Conservation (phyloP, 192 early-diverging fungal genomes). For the Coemansia sp. region DNA sequence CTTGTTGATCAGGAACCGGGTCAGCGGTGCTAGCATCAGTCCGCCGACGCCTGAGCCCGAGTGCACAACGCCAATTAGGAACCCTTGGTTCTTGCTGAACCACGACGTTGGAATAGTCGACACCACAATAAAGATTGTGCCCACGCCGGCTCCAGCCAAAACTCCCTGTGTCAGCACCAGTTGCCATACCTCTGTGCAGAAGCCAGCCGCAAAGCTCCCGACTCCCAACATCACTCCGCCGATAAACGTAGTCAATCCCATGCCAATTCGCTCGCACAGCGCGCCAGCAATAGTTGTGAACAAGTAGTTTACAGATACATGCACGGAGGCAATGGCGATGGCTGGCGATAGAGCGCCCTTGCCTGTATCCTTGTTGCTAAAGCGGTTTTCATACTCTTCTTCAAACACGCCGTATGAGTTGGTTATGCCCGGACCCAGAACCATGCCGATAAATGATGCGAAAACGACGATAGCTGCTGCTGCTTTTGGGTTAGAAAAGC, state of each 20-base stretch:
- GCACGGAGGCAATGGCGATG: constrained; percentile 45
- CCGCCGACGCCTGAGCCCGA: constrained; percentile 54
- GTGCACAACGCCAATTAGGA: constrained; percentile 52
- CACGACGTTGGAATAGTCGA: constrained; percentile 54
- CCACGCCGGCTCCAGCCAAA: constrained; percentile 43
- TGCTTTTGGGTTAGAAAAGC: constrained; percentile 33
- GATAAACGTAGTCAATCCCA: constrained; percentile 51
- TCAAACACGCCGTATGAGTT: constrained; percentile 55
- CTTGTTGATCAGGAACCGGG: constrained; percentile 48
- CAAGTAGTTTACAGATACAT: constrained; percentile 44
- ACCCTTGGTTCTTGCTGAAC: constrained; percentile 55
- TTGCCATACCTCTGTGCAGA: constrained; percentile 54
- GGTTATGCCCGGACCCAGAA: constrained; percentile 44
- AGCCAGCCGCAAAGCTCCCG: constrained; percentile 42
- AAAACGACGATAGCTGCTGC: constrained; percentile 36
- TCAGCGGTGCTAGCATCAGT: constrained; percentile 45
- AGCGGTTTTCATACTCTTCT: constrained; percentile 49
- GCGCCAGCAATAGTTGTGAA: constrained; percentile 51
- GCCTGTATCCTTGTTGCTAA: constrained; percentile 23
- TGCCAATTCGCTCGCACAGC: constrained; percentile 48
- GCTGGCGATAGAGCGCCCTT: constrained; percentile 28
- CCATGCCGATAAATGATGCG: constrained; percentile 48
- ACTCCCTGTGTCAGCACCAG: constrained; percentile 47
- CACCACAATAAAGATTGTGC: constrained; percentile 52
- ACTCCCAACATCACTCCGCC: constrained; percentile 36